These are phyloP conservation scores for Botrytis elliptica DNA, from an alignment of 2,329 filamentous ascomycete genomes.

Conservation along the genomic window DNA sequence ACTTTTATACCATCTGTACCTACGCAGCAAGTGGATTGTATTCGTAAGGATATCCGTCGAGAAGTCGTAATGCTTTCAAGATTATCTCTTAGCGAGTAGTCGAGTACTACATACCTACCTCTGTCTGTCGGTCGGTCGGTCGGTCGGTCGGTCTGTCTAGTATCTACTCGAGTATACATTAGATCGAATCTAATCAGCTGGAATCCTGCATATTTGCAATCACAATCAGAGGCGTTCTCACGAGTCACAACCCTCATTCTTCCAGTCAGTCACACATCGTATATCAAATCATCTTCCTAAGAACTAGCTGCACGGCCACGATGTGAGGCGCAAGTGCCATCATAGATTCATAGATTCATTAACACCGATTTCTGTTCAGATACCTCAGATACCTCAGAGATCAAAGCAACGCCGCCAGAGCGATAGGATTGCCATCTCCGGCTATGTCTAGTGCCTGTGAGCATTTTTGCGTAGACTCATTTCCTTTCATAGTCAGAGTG, in stretches of 20 bases:
- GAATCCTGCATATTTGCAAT: neutral
- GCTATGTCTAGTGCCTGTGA: neutral
- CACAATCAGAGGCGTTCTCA: neutral
- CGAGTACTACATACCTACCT: neutral
- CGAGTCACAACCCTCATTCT: neutral
- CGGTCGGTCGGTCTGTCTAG: neutral
- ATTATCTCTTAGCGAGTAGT: neutral
- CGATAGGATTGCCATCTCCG: neutral
- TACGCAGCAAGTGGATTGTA: neutral
- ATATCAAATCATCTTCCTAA: neutral
- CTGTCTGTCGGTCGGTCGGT: too few species aligned
- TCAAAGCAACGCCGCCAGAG: neutral
- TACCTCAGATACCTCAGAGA: neutral
- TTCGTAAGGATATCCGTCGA: neutral
- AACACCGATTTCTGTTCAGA: neutral
- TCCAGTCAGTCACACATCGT: neutral
- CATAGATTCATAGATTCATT: neutral
- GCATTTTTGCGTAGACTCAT: neutral
- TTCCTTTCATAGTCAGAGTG: neutral
- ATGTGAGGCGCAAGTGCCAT: constrained; percentile 1
- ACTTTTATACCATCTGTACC: neutral
- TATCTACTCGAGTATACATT: neutral
- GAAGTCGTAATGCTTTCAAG: neutral
- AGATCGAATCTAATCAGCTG: neutral
- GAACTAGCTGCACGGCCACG: neutral